Evolutionary conservation across 148 eudicot species (phyloP).

Genomic region (Selenicereus undatus): DNA sequence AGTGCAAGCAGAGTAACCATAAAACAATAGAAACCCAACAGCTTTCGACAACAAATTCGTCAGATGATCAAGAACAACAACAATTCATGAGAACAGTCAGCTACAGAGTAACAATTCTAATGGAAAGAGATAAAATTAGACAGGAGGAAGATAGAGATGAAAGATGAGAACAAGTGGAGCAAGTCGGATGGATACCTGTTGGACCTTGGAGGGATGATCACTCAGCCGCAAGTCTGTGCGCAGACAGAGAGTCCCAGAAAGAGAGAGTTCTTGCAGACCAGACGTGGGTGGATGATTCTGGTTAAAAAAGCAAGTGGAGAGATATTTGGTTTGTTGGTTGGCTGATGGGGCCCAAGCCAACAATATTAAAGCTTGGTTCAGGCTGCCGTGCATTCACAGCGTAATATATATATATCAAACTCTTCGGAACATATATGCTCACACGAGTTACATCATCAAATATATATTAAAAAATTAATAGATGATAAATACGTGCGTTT

Average conservation of each 20-base stretch:
- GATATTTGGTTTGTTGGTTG: neutral
- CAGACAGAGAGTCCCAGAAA: neutral
- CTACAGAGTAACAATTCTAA: neutral
- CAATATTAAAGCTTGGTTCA: neutral
- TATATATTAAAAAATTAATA: too few relatives aligned
- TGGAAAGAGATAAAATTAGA: neutral
- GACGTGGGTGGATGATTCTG: neutral
- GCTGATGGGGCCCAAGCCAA: neutral
- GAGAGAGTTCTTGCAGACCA: neutral
- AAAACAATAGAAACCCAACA: neutral
- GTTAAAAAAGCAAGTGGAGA: neutral
- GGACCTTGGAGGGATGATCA: neutral
- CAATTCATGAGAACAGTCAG: neutral
- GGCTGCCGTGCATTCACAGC: too few relatives aligned
- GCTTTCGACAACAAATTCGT: neutral
- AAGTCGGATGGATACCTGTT: neutral
- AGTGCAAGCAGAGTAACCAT: neutral
- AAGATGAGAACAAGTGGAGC: neutral
- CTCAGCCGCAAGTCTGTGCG: neutral
- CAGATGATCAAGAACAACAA: neutral
- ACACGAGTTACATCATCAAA: too few relatives aligned
- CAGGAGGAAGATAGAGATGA: neutral
- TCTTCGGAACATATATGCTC: too few relatives aligned
- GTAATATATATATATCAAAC: too few relatives aligned
- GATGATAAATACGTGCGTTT: too few relatives aligned